Percentiles rank a stretch among this genome's conserved stretches.
phyloP scores from a whole-genome alignment of 2,329 filamentous ascomycete species.

The Botrytis paeoniae region DNA sequence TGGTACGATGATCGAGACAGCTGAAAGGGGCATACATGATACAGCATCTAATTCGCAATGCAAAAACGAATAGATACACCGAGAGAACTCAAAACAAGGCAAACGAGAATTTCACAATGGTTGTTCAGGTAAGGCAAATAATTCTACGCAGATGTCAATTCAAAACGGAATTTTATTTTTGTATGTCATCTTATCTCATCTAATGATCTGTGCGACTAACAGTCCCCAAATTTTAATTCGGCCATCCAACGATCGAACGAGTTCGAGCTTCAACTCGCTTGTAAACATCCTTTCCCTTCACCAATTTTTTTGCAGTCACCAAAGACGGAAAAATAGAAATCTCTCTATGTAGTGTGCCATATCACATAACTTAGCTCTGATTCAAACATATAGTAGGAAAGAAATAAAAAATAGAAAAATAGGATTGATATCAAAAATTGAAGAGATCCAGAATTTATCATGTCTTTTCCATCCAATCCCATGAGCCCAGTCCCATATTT shows the following conservation, averaged over 20 bases:
- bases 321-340: neutral
- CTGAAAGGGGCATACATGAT: neutral
- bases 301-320: neutral
- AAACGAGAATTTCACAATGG: neutral
- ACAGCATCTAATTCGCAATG: neutral
- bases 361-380: constrained; percentile 3
- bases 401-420: neutral
- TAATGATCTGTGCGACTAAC: neutral
- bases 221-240: neutral
- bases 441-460: neutral
- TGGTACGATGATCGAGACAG: neutral
- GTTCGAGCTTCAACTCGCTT: neutral
- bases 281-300: constrained; percentile 1
- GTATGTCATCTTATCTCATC: neutral
- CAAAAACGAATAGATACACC: neutral
- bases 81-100: neutral
- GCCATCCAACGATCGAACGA: neutral
- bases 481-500: constrained; percentile 9
- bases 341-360: neutral
- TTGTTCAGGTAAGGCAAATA: neutral
- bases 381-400: neutral
- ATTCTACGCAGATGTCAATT: neutral
- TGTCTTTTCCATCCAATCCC: neutral
- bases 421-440: neutral
- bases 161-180: neutral